Evolutionary conservation across 495 filamentous ascomycete genomes (phyloP).

Genomic region (Lineolata rhizophorae): DNA sequence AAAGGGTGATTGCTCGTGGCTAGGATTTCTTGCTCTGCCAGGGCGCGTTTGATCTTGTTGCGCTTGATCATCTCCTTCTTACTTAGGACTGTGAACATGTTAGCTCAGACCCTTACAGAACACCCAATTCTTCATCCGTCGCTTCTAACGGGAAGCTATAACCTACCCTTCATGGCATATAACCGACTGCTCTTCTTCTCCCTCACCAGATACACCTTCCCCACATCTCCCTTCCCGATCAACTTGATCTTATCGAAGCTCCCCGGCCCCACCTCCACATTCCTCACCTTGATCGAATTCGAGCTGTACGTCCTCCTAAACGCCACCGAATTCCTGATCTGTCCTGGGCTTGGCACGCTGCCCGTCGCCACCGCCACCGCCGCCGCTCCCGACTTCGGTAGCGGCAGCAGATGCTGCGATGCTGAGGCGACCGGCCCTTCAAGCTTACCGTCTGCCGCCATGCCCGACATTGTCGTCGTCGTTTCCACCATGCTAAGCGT

Average conservation of each 20-base stretch:
- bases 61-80: constrained; percentile 99
- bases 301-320: constrained; percentile 96
- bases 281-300: constrained; percentile 93
- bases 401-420: constrained; percentile 13
- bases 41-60: constrained; percentile 96
- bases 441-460: too few species aligned
- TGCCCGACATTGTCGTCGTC: constrained; percentile 17
- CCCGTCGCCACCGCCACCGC: background rate
- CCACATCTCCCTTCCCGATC: constrained; percentile 95
- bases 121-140: constrained; percentile 19
- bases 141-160: constrained; percentile 1
- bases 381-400: constrained; percentile 23
- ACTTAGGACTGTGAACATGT: constrained; percentile 77
- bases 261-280: constrained; percentile 84
- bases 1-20: constrained; percentile 98
- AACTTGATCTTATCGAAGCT: constrained; percentile 99
- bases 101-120: too few species aligned
- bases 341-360: constrained; percentile 25
- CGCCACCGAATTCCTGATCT: constrained; percentile 34
- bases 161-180: constrained; percentile 94
- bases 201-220: constrained; percentile 90
- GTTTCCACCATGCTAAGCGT: constrained; percentile 34
- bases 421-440: too few species aligned
- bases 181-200: constrained; percentile 91
- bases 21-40: constrained; percentile 94